These are phyloP conservation scores for Myxozyma vanderwaltii DNA, from an alignment of 805 yeast genomes.

Conservation along the genomic window DNA sequence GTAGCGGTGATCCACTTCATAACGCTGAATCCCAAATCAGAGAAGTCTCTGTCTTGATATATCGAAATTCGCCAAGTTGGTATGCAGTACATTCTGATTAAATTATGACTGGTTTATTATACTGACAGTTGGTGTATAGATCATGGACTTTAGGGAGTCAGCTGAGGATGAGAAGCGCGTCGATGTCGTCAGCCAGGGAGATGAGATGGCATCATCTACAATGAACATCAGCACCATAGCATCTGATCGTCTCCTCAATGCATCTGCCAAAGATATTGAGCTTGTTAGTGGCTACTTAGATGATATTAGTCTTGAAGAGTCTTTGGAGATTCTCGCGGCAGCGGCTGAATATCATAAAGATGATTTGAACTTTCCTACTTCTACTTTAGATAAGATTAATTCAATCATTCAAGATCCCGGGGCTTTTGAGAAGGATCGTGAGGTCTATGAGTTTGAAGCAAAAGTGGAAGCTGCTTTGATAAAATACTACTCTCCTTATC, in stretches of 20 bases:
- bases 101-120: no score
- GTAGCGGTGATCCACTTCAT: no score
- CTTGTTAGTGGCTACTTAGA: slow-evolving; percentile 47
- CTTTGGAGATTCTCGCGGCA: slow-evolving; percentile 44
- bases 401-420: slow-evolving; percentile 12
- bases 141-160: neutral
- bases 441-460: slow-evolving; percentile 16
- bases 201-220: neutral
- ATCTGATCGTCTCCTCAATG: neutral
- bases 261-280: neutral
- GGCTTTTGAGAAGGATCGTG: slow-evolving; percentile 12
- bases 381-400: slow-evolving; percentile 43
- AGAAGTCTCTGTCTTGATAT: neutral
- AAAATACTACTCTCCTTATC: slow-evolving; percentile 49
- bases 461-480: slow-evolving; percentile 24
- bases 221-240: neutral
- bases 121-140: neutral
- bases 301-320: slow-evolving; percentile 43
- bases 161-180: neutral
- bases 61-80: neutral
- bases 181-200: neutral
- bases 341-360: slow-evolving; percentile 46
- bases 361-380: slow-evolving; percentile 50
- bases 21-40: no score
- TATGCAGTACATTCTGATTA: neutral